Conservation (phyloP, 2,329 filamentous ascomycete genomes). For the Pseudohalonectria lignicola region DNA sequence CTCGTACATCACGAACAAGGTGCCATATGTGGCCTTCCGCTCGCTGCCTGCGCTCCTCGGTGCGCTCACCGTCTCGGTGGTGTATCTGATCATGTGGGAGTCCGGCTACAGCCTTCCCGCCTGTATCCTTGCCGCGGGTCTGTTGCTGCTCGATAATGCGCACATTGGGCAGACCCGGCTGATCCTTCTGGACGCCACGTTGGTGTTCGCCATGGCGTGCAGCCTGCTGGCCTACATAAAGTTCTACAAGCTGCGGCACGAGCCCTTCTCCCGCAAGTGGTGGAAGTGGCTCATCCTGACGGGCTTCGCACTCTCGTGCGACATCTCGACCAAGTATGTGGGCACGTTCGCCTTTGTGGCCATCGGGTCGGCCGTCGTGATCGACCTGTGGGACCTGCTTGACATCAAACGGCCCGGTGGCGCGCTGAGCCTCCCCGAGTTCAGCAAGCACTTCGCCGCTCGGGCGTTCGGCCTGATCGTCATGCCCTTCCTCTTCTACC, state of each 20-base stretch:
- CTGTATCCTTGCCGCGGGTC: constrained; percentile 71
- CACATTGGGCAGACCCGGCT: constrained; percentile 94
- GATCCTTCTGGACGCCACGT: constrained; percentile 86
- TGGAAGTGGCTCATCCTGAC: constrained; percentile 99
- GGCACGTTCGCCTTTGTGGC: constrained; percentile 95
- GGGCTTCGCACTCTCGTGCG: constrained; percentile 87
- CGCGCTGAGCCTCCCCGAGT: constrained; percentile 66
- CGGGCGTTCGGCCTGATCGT: constrained; percentile 78
- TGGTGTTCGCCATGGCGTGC: constrained; percentile 93
- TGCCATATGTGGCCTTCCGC: constrained; percentile 93
- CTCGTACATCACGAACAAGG: constrained; percentile 93
- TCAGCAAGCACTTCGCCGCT: constrained; percentile 82
- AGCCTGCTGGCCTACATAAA: constrained; percentile 90
- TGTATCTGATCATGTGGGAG: constrained; percentile 99
- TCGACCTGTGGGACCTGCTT: constrained; percentile 91
- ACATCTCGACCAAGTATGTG: constrained; percentile 98
- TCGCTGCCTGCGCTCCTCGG: constrained; percentile 87
- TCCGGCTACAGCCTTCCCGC: constrained; percentile 94
- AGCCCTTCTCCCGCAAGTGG: constrained; percentile 89
- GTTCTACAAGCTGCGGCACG: constrained; percentile 92
- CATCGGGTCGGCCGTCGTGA: constrained; percentile 83
- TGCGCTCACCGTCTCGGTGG: constrained; percentile 83
- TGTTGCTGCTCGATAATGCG: constrained; percentile 93
- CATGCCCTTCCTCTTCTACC: constrained; percentile 92
- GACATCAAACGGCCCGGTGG: constrained; percentile 79